phyloP scores from a whole-genome alignment of 176 grass and related monocot species.

The Avena atlantica region DNA sequence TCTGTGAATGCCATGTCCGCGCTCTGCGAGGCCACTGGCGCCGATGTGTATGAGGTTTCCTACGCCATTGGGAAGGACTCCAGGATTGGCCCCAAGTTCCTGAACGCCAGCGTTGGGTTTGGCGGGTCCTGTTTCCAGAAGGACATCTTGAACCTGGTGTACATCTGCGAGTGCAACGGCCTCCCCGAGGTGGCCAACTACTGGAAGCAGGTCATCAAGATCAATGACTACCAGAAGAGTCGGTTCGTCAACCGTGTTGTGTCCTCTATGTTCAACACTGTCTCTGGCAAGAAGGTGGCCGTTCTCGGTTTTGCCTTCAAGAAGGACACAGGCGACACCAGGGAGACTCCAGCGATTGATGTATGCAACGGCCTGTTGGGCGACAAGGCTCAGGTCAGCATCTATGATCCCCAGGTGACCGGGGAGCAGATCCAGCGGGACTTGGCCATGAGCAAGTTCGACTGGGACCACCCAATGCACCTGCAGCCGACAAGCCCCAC shows the following conservation, averaged over 20 bases:
- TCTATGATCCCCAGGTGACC: constrained; percentile 83
- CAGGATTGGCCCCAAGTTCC: constrained; percentile 83
- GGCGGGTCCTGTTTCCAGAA: constrained; percentile 91
- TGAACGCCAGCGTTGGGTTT: constrained; percentile 86
- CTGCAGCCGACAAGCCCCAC: constrained; percentile 77
- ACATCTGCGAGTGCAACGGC: constrained; percentile 92
- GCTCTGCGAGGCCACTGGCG: constrained; percentile 80
- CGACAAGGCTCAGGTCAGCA: constrained; percentile 80
- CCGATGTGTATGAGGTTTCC: constrained; percentile 74
- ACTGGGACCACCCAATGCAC: constrained; percentile 91
- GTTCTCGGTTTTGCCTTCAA: constrained; percentile 61
- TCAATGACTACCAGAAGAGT: constrained; percentile 93
- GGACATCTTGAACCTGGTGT: constrained; percentile 86
- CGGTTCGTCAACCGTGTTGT: constrained; percentile 57
- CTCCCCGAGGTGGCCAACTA: constrained; percentile 84
- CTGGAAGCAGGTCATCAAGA: constrained; percentile 97
- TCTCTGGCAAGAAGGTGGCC: constrained; percentile 33
- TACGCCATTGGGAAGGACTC: constrained; percentile 79
- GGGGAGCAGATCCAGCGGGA: constrained; percentile 88
- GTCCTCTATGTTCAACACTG: constrained; percentile 39
- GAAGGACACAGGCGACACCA: constrained; percentile 89
- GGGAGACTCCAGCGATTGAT: constrained; percentile 82
- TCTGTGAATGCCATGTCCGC: constrained; percentile 87
- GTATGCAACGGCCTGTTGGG: constrained; percentile 79
- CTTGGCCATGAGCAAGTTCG: constrained; percentile 82